These are phyloP conservation scores for Ophiostoma novo-ulmi DNA, from an alignment of 2,329 filamentous ascomycete species.

Conservation along the genomic window DNA sequence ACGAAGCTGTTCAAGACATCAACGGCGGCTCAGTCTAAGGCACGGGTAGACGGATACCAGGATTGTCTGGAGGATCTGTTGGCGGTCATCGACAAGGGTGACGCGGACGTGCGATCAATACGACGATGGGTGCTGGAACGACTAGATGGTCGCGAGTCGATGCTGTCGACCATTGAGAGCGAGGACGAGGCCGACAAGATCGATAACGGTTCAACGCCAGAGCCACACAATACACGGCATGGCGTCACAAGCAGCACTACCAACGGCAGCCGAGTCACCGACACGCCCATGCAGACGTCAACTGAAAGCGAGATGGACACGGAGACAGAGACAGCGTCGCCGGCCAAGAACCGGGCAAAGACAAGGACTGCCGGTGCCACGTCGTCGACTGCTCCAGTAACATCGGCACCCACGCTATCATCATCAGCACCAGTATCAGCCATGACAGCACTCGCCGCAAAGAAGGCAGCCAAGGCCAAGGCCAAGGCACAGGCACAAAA, in stretches of 20 bases:
- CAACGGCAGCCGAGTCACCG: not conserved
- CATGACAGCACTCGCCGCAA: constrained; percentile 10
- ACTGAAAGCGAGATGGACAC: constrained; percentile 19
- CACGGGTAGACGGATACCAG: constrained; percentile 79
- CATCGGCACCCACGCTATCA: not conserved
- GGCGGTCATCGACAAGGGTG: constrained; percentile 73
- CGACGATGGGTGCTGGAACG: constrained; percentile 64
- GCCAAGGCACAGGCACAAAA: not conserved
- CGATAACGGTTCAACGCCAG: constrained; percentile 56
- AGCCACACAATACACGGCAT: constrained; percentile 34
- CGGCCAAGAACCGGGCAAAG: constrained; percentile 32
- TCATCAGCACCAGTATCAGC: constrained; percentile 1
- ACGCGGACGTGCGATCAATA: constrained; percentile 67
- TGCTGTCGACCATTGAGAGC: constrained; percentile 42
- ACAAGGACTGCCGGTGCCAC: constrained; percentile 23
- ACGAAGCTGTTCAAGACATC: constrained; percentile 96
- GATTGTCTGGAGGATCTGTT: constrained; percentile 88
- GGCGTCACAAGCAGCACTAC: not conserved
- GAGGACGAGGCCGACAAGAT: constrained; percentile 62
- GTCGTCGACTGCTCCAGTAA: constrained; percentile 18
- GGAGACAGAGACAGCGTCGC: constrained; percentile 36
- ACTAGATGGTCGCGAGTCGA: constrained; percentile 56
- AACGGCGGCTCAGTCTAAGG: constrained; percentile 67
- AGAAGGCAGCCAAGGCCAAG: constrained; percentile 14
- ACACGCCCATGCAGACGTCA: constrained; percentile 7